Percentiles rank a stretch among this genome's conserved stretches.
Evolutionary conservation across 306 rosid genomes (phyloP).

Genomic region (Cercis canadensis): DNA sequence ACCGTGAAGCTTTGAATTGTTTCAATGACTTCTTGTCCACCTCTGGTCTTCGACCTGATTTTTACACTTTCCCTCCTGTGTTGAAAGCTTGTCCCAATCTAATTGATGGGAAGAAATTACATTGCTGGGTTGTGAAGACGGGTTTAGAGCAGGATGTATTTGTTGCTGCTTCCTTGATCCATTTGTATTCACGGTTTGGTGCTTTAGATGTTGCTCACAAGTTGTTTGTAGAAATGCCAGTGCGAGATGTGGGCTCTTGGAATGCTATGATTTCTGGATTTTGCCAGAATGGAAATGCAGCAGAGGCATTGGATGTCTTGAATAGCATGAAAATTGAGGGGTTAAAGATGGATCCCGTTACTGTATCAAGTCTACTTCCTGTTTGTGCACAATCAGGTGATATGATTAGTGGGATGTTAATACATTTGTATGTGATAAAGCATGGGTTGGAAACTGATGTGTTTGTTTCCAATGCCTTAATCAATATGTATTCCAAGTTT

Average conservation of each 20-base stretch:
- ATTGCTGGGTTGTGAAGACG: conserved; percentile 49
- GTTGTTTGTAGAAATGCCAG: conserved; percentile 48
- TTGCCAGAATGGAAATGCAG: conserved; percentile 49
- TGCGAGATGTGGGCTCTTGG: conserved; percentile 55
- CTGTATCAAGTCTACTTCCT: conserved; percentile 53
- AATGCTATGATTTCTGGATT: conserved; percentile 61
- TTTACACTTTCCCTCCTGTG: conserved; percentile 49
- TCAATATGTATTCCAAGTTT: conserved; percentile 55
- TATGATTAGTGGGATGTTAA: conserved; percentile 44
- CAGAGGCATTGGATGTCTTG: conserved; percentile 38
- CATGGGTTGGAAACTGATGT: conserved; percentile 50
- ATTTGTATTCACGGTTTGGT: conserved; percentile 48
- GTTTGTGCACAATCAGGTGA: conserved; percentile 43
- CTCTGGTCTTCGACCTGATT: conserved; percentile 45
- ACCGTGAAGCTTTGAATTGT: conserved; percentile 36
- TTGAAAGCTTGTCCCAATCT: conserved; percentile 44
- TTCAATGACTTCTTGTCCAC: conserved; percentile 29
- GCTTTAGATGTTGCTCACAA: conserved; percentile 33
- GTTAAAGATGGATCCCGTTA: conserved; percentile 44
- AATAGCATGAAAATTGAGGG: conserved; percentile 43
- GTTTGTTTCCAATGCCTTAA: conserved; percentile 55
- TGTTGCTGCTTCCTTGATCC: conserved; percentile 52
- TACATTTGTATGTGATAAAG: conserved; percentile 57
- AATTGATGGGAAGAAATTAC: conserved; percentile 45
- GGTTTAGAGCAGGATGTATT: conserved; percentile 54